Conservation (phyloP, 371 early-diverging fungal species). For the Saksenaea oblongispora region DNA sequence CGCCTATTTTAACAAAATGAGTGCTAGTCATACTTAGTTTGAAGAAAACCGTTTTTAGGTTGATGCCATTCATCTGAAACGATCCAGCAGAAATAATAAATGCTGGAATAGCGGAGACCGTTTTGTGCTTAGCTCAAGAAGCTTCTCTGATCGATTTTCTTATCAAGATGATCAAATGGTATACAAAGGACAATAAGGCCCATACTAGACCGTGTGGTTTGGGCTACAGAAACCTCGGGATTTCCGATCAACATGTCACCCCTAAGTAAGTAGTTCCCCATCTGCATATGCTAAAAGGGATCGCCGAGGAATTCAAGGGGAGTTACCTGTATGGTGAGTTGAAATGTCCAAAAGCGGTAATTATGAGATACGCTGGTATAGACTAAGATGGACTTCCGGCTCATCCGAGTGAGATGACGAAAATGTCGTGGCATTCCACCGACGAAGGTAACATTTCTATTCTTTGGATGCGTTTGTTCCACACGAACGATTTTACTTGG, state of each 20-base stretch:
- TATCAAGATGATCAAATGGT: conserved; percentile 22
- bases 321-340: conserved; percentile 58
- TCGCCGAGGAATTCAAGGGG: conserved; percentile 4
- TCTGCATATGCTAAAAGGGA: conserved; percentile 30
- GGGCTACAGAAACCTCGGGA: conserved; percentile 57
- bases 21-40: conserved; percentile 19
- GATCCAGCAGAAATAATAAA: conserved; percentile 34
- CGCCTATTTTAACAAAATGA: conserved; percentile 41
- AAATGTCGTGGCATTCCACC: conserved; percentile 11
- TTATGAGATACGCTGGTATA: background rate
- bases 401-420: conserved; percentile 18
- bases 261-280: conserved; percentile 60
- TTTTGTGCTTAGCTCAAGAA: conserved; percentile 35
- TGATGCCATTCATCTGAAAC: conserved; percentile 47
- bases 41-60: conserved; percentile 14
- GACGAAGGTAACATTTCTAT: conserved; percentile 20
- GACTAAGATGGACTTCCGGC: conserved; percentile 21
- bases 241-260: conserved; percentile 40
- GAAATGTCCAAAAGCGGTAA: conserved; percentile 48
- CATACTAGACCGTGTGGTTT: conserved; percentile 44
- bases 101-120: conserved; percentile 35
- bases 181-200: conserved; percentile 39
- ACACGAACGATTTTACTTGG: conserved; percentile 24
- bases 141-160: conserved; percentile 17
- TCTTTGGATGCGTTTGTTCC: conserved; percentile 23